Percentiles rank a stretch among this genome's conserved stretches.
Evolutionary conservation across 768 basidiomycete genomes (phyloP).

Genomic region (Phanerochaete carnosa): DNA sequence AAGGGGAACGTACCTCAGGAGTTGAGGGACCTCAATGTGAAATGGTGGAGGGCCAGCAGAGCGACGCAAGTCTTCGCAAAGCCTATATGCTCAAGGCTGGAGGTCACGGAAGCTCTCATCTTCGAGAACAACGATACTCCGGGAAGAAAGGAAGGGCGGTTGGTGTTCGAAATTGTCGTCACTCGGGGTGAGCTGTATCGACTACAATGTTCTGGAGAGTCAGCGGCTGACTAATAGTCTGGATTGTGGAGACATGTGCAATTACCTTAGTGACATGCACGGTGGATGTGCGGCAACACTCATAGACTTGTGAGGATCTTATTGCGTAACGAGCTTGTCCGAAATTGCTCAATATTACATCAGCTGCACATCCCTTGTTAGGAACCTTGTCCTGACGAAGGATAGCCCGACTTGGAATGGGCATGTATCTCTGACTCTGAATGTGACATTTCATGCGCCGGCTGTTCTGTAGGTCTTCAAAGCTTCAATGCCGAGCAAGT

Average conservation of each 20-base stretch:
- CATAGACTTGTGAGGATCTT: conserved; percentile 17
- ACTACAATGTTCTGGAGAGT: neutral
- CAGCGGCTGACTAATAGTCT: neutral
- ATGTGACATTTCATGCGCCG: neutral
- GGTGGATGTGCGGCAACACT: conserved; percentile 23
- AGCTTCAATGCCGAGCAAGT: too few relatives aligned
- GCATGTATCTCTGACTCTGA: neutral
- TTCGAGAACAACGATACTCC: conserved; percentile 25
- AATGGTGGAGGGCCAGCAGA: neutral
- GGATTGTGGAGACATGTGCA: conserved; percentile 22
- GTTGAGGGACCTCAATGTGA: neutral
- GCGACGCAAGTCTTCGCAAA: neutral
- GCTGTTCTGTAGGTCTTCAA: neutral
- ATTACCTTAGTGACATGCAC: conserved; percentile 17
- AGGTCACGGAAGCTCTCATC: conserved; percentile 6
- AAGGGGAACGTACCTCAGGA: neutral
- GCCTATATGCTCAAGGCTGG: neutral
- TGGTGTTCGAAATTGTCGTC: conserved; percentile 28
- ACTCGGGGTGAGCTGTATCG: conserved; percentile 18
- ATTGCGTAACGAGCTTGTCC: neutral
- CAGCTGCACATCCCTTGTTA: neutral
- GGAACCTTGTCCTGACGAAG: neutral
- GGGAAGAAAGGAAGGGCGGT: conserved; percentile 20
- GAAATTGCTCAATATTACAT: too few relatives aligned
- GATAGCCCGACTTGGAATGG: neutral